Evolutionary conservation across 805 yeast species (phyloP), one percentile per base, ranked within the genome.

Genomic region (Candida berthetii): DNA sequence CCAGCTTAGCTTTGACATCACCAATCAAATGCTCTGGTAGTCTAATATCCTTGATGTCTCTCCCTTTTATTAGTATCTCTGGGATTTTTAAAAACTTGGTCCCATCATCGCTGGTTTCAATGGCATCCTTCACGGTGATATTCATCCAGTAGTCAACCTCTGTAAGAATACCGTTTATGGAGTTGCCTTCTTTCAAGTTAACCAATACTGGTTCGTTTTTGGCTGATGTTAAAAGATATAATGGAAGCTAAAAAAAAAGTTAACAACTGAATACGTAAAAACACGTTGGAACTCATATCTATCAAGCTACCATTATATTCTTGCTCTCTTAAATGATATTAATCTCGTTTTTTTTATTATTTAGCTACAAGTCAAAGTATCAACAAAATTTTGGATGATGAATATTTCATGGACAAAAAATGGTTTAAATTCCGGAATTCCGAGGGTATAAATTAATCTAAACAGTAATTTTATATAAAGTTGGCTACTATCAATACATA

Each of bases 111-210:
- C 78, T 77, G 14, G 81, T 74, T 56, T 81, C 85, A 37, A 80
- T 76, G 14, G 83, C 97, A 48, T 89, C 81, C 28, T 72, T 72
- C 41, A 93, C 70, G 2, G 96, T 85, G 49, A 93, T 70, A 61
- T 93, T 93, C 99, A 93, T 93, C 89, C 95, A 86, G 32, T 87
- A 81, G 61, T 93, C 99, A 53, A 96, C 88, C 56, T 86, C 85
- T 42, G 79, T 77, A 45, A 93, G 69, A 42, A 75, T 76, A 39
- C 99, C 99, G 55, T 83, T 84, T 38, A 90, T 70, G 9, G 91
- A 81, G 55, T 87, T 96, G 28, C 98, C 96, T 42, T 84, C 81
- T 62, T 93, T 93, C 57, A 93, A 76, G 61, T 91, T 99, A 38
- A 93, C 87, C 55, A 84, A 73, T 55, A 93, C 74, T 31, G 89